Evolutionary conservation across 805 yeast genomes (phyloP), one percentile per base, ranked within the genome.

Genomic region (Geotrichum ghanense): DNA sequence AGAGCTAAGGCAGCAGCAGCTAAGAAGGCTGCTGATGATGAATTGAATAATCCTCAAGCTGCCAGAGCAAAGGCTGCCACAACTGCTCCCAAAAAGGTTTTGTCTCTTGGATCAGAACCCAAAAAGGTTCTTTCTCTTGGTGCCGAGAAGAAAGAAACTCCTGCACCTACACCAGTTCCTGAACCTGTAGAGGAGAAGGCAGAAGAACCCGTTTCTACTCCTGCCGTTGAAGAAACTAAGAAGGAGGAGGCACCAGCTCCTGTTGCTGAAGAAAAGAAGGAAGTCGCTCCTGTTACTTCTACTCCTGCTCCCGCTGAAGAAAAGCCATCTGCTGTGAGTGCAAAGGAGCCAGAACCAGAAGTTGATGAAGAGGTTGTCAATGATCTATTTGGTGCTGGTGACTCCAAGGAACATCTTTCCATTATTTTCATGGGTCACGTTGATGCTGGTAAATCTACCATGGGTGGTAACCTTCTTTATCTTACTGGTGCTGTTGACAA

Each of bases 391-490:
- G 97, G 96, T 53, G 56, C 46, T 37, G 56, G 52, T 44, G 59
- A 51, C 22, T 45, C 59, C 46, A 92, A 92, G 67, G 98, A 90
- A 65, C 98, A 92, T 70, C 77, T 92, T 64, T 89, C 97, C 17
- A 83, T 92, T 57, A 87, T 92, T 56, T 92, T 92, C 70, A 92
- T 92, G 97, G 99, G 99, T 58, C 99, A 92, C 64, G 99, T 92
- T 56, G 98, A 92, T 75, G 98, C 98, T 27, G 98, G 99, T 65
- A 92, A 92, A 69, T 87, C 96, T 45, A 92, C 99, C 50, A 90
- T 92, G 95, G 98, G 98, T 65, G 99, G 99, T 70, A 92, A 92
- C 69, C 72, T 92, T 56, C 75, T 92, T 53, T 90, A 74, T 63
- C 72, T 92, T 61, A 90, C 97, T 20, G 97, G 97, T 51, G 86